phyloP scores from a whole-genome alignment of 1,284 basidiomycete species.

The Cystobasidium pallidum region DNA sequence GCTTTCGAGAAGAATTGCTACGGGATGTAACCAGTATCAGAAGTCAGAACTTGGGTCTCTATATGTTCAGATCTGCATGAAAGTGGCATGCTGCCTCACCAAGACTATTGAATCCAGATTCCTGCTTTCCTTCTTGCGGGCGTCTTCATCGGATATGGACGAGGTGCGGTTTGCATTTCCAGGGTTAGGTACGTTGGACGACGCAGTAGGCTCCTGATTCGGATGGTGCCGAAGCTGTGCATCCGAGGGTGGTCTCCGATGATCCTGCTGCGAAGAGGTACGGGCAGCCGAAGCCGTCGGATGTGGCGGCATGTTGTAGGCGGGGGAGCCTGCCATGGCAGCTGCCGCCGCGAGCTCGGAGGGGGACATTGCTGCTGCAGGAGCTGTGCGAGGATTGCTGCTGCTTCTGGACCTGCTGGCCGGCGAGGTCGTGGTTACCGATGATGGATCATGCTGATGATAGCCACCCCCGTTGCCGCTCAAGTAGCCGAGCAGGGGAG shows the following conservation, averaged over 20 bases:
- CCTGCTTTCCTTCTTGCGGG: constrained; percentile 39
- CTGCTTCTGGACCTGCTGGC: background rate
- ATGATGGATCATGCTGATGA: background rate
- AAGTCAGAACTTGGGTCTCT: too few species aligned
- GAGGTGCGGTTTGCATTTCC: background rate
- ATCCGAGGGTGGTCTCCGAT: background rate
- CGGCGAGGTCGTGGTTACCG: too few species aligned
- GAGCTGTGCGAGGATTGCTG: background rate
- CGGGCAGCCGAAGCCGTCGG: background rate
- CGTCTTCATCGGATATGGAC: constrained; percentile 21
- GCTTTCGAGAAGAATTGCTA: constrained; percentile 58
- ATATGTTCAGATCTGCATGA: too few species aligned
- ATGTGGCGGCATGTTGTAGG: constrained; percentile 5
- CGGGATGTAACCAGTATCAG: background rate
- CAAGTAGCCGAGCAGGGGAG: constrained; percentile 34
- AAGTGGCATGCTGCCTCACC: constrained; percentile 3
- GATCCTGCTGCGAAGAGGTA: background rate
- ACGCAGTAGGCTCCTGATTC: background rate
- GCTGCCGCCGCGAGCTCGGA: constrained; percentile 1
- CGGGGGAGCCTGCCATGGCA: background rate
- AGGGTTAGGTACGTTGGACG: background rate
- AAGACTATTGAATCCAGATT: constrained; percentile 42
- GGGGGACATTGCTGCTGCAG: background rate
- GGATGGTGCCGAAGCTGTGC: background rate
- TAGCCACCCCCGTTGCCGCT: constrained; percentile 2